phyloP scores from a whole-genome alignment of 2,329 filamentous ascomycete genomes.

The Penicillium sp. region DNA sequence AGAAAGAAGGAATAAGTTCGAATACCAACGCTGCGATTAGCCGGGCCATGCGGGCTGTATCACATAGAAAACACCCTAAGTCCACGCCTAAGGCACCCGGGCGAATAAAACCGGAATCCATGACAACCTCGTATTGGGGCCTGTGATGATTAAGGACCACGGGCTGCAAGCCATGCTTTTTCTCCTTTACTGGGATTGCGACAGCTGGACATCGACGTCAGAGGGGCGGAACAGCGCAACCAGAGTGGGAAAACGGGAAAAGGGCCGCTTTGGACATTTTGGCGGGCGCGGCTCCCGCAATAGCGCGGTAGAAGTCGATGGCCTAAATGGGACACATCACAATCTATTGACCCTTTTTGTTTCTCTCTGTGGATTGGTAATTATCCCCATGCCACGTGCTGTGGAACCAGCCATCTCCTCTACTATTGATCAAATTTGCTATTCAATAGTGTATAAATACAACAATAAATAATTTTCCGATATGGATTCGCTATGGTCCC shows the following conservation, averaged over 20 bases:
- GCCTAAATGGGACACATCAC: slow-evolving; percentile 24
- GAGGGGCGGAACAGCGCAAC: slow-evolving; percentile 19
- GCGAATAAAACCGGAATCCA: neutral
- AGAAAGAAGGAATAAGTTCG: slow-evolving; percentile 2
- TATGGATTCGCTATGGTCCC: slow-evolving; percentile 1
- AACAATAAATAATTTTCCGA: slow-evolving; percentile 3
- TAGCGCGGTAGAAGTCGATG: slow-evolving; percentile 21
- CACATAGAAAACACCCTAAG: slow-evolving; percentile 5
- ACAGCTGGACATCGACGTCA: slow-evolving; percentile 29
- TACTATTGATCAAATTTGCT: neutral
- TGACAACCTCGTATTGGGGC: neutral
- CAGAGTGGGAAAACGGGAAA: neutral
- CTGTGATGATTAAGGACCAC: neutral
- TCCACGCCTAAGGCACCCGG: neutral
- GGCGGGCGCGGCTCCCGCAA: slow-evolving; percentile 25
- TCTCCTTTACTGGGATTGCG: neutral
- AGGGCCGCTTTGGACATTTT: slow-evolving; percentile 10
- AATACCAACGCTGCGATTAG: slow-evolving; percentile 4
- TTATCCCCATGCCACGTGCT: neutral
- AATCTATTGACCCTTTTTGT: slow-evolving; percentile 2
- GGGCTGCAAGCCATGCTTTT: slow-evolving; percentile 12
- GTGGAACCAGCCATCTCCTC: neutral
- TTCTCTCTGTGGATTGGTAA: neutral
- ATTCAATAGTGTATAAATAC: slow-evolving; percentile 1
- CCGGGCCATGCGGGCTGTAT: slow-evolving; percentile 19